phyloP scores from a whole-genome alignment of 371 early-diverging fungal genomes.

The Rhizomucor miehei region DNA sequence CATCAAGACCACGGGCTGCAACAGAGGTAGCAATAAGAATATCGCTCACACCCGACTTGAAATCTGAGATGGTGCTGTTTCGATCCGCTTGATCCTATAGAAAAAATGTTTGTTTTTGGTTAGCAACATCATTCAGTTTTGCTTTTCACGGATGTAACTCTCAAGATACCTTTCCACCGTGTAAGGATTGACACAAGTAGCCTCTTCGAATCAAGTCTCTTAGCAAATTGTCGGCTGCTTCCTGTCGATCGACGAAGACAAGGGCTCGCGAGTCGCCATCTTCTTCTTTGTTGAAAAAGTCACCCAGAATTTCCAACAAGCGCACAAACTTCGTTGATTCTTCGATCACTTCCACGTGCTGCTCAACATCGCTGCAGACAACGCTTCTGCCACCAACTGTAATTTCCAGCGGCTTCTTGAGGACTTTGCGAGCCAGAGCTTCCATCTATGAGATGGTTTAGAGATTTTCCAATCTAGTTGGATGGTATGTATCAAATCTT shows the following conservation, averaged over 20 bases:
- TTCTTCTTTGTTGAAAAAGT: slow-evolving; percentile 63
- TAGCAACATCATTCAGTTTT: not conserved
- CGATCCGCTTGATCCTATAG: slow-evolving; percentile 89
- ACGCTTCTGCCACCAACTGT: slow-evolving; percentile 92
- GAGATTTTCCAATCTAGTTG: not conserved
- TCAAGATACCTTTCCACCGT: slow-evolving; percentile 84
- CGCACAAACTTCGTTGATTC: slow-evolving; percentile 82
- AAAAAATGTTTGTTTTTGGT: not conserved
- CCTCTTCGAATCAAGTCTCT: slow-evolving; percentile 83
- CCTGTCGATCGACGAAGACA: slow-evolving; percentile 96
- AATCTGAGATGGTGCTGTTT: slow-evolving; percentile 89
- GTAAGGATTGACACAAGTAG: slow-evolving; percentile 90
- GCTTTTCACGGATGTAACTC: too few species aligned
- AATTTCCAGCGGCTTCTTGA: slow-evolving; percentile 89
- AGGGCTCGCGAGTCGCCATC: slow-evolving; percentile 64
- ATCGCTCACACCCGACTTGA: slow-evolving; percentile 85
- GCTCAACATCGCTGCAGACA: slow-evolving; percentile 86
- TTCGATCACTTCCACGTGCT: slow-evolving; percentile 88
- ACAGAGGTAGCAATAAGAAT: slow-evolving; percentile 99
- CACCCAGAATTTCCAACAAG: slow-evolving; percentile 87
- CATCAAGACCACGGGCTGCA: slow-evolving; percentile 99
- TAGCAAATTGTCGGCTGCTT: slow-evolving; percentile 89
- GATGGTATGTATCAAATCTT: slow-evolving; percentile 4
- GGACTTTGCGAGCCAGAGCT: slow-evolving; percentile 91
- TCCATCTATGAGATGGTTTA: slow-evolving; percentile 68